Evolutionary conservation across 2,329 filamentous ascomycete genomes (phyloP).

Genomic region (Aspergillus ibericus): DNA sequence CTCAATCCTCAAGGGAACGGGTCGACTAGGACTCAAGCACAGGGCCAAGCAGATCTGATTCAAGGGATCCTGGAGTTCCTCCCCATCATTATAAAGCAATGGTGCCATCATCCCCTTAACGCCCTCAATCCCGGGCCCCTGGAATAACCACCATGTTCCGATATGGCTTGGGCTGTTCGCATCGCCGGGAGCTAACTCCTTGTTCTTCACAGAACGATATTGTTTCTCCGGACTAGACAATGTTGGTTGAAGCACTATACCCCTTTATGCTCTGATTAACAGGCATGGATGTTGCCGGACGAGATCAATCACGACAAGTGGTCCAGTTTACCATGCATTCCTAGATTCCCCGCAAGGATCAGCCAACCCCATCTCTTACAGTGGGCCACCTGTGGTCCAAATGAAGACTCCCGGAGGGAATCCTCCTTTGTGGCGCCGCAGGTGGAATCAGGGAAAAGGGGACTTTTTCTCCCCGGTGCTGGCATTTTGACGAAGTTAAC

Average conservation of each 20-base stretch:
- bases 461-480: neutral
- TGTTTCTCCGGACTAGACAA: slow-evolving; percentile 11
- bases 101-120: slow-evolving; percentile 11
- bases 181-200: slow-evolving; percentile 8
- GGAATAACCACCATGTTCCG: slow-evolving; percentile 8
- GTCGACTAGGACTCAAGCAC: neutral
- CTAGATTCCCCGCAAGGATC: slow-evolving; percentile 3
- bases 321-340: slow-evolving; percentile 6
- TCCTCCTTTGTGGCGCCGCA: neutral
- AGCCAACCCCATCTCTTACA: neutral
- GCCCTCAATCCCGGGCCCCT: slow-evolving; percentile 5
- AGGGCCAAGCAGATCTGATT: neutral
- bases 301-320: neutral
- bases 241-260: slow-evolving; percentile 8
- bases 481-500: neutral
- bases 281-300: slow-evolving; percentile 13
- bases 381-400: neutral
- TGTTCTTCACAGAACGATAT: slow-evolving; percentile 10
- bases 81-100: neutral
- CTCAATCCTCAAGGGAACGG: neutral
- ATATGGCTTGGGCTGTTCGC: slow-evolving; percentile 9
- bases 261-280: slow-evolving; percentile 3
- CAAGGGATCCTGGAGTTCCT: neutral
- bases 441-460: neutral
- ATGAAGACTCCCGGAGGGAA: neutral